Evolutionary conservation across 2,329 filamentous ascomycete genomes (phyloP), one percentile per base, ranked within the genome.

Genomic region (Stagonosporopsis chrysanthemi): DNA sequence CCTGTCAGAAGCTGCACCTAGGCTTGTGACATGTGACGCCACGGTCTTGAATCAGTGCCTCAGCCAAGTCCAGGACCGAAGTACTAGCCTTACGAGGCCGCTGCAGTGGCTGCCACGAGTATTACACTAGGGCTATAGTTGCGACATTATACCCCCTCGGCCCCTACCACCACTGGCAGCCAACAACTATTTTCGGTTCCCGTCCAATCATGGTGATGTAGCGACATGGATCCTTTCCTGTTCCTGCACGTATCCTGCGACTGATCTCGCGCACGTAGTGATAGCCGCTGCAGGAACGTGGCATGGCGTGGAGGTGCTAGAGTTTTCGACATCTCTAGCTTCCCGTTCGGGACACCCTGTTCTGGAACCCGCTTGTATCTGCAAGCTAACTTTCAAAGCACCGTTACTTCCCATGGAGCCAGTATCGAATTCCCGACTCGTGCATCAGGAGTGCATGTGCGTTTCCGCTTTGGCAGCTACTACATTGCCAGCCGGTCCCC

Each of bases 261-360:
- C 64, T 58, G 45, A 56, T 52, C 63, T 68, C 65, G 63, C 67
- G 65, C 60, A 57, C 53, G 52, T 50, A 58, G 58, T 47, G 61
- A 38, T 50, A 41, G 58, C 61, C 65, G 35, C 62, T 68, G 66
- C 64, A 67, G 63, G 59, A 56, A 66, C 60, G 45, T 52, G 52
- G 53, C 44, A 46, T 53, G 36, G 51, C 56, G 55, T 53, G 39
- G 44, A 55, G 43, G 26, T 36, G 51, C 49, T 55, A 47, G 46
- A 42, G 58, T 39, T 36, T 52, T 63, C 39, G 51, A 53, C 42
- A 52, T 42, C 54, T 60, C 60, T 53, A 53, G 62, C 49, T 58
- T 60, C 62, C 60, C 56, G 45, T 47, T 60, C 29, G 50, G 42
- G 60, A 58, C 41, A 48, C 40, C 31, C 40, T 53, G 50, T 49